These are phyloP conservation scores for Globisporangium parvum DNA, from an alignment of 352 stramenopile species.

Conservation along the genomic window DNA sequence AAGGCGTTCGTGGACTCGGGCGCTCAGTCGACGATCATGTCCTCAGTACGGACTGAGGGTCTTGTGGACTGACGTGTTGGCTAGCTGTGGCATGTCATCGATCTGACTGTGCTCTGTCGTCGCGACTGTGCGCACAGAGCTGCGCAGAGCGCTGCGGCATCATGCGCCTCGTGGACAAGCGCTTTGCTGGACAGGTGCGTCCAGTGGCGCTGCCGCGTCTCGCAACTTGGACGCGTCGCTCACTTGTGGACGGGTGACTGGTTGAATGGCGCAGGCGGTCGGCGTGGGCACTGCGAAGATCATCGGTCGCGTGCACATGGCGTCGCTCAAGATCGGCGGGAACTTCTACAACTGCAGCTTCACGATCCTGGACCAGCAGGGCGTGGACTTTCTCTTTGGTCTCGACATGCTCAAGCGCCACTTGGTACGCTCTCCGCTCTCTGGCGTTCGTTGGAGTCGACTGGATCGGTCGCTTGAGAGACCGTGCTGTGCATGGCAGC, in stretches of 20 bases:
- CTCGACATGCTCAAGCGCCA: conserved; percentile 98
- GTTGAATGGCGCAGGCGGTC: conserved; percentile 57
- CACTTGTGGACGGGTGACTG: neutral
- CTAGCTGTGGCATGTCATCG: neutral
- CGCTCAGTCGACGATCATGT: conserved; percentile 92
- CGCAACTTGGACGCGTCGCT: neutral
- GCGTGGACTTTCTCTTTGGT: conserved; percentile 97
- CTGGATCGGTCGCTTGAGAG: neutral
- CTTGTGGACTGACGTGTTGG: neutral
- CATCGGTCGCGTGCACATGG: conserved; percentile 93
- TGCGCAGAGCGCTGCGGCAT: conserved; percentile 90
- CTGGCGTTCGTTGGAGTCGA: no score
- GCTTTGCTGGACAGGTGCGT: conserved; percentile 80
- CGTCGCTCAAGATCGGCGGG: conserved; percentile 85
- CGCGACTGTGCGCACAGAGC: conserved; percentile 22
- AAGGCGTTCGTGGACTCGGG: conserved; percentile 91
- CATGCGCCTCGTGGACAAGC: conserved; percentile 84
- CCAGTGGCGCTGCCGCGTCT: no score
- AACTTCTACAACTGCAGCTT: conserved; percentile 93
- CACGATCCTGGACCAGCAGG: conserved; percentile 89
- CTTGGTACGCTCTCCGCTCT: conserved; percentile 36
- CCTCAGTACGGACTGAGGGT: conserved; percentile 34
- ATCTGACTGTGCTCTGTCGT: conserved; percentile 5
- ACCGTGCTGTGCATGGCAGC: neutral
- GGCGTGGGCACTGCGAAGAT: conserved; percentile 96